Evolutionary conservation across 106 monocot genomes (phyloP).

Genomic region (Allium fistulosum): DNA sequence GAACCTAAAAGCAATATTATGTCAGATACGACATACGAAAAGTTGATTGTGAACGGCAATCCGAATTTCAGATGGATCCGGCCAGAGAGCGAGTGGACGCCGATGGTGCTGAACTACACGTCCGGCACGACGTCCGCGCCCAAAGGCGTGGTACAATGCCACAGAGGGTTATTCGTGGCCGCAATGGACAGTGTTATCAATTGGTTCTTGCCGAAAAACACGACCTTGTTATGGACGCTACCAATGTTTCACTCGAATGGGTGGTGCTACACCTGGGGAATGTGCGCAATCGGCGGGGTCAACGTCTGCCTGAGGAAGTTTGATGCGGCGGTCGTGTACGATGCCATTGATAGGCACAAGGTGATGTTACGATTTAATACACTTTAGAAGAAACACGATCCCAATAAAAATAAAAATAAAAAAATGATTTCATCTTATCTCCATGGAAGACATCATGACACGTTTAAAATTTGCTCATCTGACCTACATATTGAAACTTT

Average conservation of each 20-base stretch:
- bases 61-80: conserved; percentile 63
- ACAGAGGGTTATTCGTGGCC: conserved; percentile 74
- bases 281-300: conserved; percentile 63
- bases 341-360: conserved; percentile 23
- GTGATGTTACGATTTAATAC: too few relatives aligned
- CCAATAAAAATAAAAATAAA: too few relatives aligned
- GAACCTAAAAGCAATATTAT: too few relatives aligned
- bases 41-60: conserved; percentile 28
- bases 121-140: conserved; percentile 82
- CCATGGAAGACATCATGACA: too few relatives aligned
- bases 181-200: conserved; percentile 47
- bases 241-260: conserved; percentile 98
- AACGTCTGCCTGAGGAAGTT: conserved; percentile 61
- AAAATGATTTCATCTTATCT: too few relatives aligned
- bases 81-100: conserved; percentile 72
- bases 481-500: background rate
- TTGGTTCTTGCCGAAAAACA: conserved; percentile 48
- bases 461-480: too few relatives aligned
- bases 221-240: conserved; percentile 76
- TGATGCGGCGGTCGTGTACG: conserved; percentile 36
- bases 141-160: conserved; percentile 83
- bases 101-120: conserved; percentile 78
- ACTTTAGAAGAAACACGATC: too few relatives aligned
- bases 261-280: conserved; percentile 86
- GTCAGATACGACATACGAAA: conserved; percentile 41